Evolutionary conservation across 371 early-diverging fungal genomes (phyloP).

Genomic region (Mucor irregularis): DNA sequence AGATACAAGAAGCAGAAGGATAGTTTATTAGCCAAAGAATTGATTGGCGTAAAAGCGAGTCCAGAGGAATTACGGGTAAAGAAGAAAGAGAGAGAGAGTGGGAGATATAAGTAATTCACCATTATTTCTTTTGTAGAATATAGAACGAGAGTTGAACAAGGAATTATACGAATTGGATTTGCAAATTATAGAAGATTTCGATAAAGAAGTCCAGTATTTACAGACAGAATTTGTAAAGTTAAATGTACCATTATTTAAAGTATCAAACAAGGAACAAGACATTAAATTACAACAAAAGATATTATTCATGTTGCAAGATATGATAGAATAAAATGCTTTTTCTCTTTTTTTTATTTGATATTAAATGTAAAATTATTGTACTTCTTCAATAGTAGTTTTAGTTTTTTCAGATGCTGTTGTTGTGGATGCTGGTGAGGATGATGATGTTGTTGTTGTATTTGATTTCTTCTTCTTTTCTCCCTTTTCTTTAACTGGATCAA

Average conservation of each 20-base stretch:
- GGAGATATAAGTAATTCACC: too few relatives aligned
- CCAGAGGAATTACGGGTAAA: background rate
- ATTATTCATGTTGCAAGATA: conserved; percentile 40
- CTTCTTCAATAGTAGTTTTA: too few relatives aligned
- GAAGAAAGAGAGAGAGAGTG: background rate
- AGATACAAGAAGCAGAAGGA: conserved; percentile 32
- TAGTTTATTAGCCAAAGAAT: conserved; percentile 29
- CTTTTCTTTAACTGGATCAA: conserved; percentile 67
- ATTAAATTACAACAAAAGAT: conserved; percentile 42
- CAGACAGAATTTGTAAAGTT: conserved; percentile 34
- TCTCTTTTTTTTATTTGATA: too few relatives aligned
- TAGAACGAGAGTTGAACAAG: conserved; percentile 21
- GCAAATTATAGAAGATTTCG: conserved; percentile 38
- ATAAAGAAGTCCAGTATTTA: conserved; percentile 26
- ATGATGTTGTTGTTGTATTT: background rate
- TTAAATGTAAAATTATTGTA: too few relatives aligned
- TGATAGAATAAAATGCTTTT: conserved; percentile 21
- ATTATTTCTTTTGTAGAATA: conserved; percentile 9
- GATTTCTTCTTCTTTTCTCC: conserved; percentile 23
- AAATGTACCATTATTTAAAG: conserved; percentile 43
- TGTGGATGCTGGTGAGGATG: background rate
- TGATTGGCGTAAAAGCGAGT: conserved; percentile 8
- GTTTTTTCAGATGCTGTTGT: background rate
- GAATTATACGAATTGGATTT: conserved; percentile 35
- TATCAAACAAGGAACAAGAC: conserved; percentile 25